Base-by-base conservation (phyloP, 208 protist species). In the Trypanosoma melophagium region DNA sequence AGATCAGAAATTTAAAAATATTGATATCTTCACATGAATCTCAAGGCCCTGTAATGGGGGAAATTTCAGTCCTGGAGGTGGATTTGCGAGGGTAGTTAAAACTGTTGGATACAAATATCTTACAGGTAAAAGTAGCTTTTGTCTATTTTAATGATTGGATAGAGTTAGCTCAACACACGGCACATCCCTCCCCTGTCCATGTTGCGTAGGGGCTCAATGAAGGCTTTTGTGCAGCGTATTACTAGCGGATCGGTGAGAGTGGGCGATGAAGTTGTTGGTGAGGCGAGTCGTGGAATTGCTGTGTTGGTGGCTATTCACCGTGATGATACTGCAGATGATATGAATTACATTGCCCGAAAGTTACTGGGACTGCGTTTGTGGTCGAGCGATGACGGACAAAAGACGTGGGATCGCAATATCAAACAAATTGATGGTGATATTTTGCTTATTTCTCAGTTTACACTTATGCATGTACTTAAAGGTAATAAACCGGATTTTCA, bases 401-500 rank as follows among this genome's bases (percentile, higher is more conserved):
- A 95, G 70, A 75, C 64, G 58, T 97, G 93, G 93, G 78, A 60
- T 40, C 74, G 76, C 41, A 89, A 86, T 65, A 81, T 97, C 9
- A 86, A 71, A 44, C 88, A 97, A 9, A 91, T 95, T 60, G 65
- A 95, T 31, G 91, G 90, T 14, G 88, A 76, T 22, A 71, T 97
- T 21, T 69, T 97, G 14, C 79, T 97, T 40, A 83, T 97, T 41
- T 95, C 87, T 19, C 93, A 97, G 73, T 97, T 97, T 67, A 97
- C 93, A 42, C 72, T 97, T 22, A 93, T 85, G 76, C 85, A 94
- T 63, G 80, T 87, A 25, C 81, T 96, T 64, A 96, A 96, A 63
- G 93, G 93, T 42, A 93, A 81, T 58, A 96, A 94, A 59, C 89
- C 89, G 4, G 93, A 97, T 73, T 97, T 97, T 66, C 93, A 97